A percentile compares a stretch with the other conserved stretches of the same genome.
These are phyloP conservation scores for Trichoderma koningii DNA, from an alignment of 2,329 filamentous ascomycete species.

Conservation along the genomic window DNA sequence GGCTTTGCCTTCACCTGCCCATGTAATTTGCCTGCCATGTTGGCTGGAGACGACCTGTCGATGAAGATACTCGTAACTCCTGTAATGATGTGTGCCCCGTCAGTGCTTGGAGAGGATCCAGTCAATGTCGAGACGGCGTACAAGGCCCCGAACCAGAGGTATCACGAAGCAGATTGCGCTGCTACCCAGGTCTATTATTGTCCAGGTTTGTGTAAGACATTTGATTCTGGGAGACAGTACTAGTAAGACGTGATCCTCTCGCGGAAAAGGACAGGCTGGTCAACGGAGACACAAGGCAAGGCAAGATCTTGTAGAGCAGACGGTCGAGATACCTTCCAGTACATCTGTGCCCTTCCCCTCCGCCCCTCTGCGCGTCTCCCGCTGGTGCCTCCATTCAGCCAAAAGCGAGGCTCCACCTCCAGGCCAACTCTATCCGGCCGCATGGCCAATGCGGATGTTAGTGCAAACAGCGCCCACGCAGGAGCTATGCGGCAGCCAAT, in stretches of 20 bases:
- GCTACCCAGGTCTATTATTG: background rate
- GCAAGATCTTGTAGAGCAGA: background rate
- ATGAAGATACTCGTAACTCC: too few relatives aligned
- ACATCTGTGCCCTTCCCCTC: background rate
- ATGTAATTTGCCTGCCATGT: background rate
- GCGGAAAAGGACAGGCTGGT: slow-evolving; percentile 3
- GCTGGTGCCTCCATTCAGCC: slow-evolving; percentile 22
- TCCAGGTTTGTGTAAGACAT: slow-evolving; percentile 13
- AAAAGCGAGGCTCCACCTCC: slow-evolving; percentile 20
- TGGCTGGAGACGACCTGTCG: too few relatives aligned
- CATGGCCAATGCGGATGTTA: slow-evolving; percentile 23
- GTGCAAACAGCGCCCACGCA: slow-evolving; percentile 3
- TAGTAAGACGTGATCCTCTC: slow-evolving; percentile 11
- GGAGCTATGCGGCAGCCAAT: slow-evolving; percentile 3
- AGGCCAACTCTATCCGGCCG: slow-evolving; percentile 23
- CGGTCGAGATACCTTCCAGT: slow-evolving; percentile 7
- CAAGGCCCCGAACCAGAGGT: background rate
- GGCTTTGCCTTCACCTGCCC: background rate
- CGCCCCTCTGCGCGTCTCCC: background rate
- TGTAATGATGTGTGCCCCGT: too few relatives aligned
- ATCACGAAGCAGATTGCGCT: background rate
- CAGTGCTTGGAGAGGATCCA: too few relatives aligned
- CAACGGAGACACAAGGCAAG: background rate
- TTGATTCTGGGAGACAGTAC: background rate
- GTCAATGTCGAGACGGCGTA: background rate